A percentile compares a stretch with the other conserved stretches of the same genome.
Evolutionary conservation across 164 flowering plant genomes (phyloP).

Genomic region (Vitis labrusca): DNA sequence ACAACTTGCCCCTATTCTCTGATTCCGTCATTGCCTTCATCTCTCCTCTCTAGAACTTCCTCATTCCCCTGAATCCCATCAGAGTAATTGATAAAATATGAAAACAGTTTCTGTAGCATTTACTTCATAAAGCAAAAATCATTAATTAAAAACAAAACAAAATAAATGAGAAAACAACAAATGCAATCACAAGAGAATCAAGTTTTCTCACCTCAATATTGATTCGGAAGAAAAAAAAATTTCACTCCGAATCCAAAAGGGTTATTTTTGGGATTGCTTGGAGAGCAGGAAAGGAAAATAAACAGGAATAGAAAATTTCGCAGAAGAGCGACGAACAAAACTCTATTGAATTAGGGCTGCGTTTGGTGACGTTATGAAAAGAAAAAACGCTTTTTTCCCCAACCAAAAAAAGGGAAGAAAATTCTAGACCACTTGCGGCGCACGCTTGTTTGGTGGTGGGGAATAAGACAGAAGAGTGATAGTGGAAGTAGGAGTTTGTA

Average conservation of each 20-base stretch:
- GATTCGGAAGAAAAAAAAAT: not conserved
- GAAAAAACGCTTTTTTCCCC: no score
- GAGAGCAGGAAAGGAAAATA: conserved; percentile 16
- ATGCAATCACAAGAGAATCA: not conserved
- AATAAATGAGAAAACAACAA: not conserved
- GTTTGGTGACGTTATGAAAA: not conserved
- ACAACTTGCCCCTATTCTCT: conserved; percentile 15
- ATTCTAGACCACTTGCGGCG: no score
- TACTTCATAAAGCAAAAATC: not conserved
- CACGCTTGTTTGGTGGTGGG: no score
- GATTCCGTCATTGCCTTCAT: conserved; percentile 19
- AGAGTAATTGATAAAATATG: not conserved
- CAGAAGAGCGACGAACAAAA: not conserved
- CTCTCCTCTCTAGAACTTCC: conserved; percentile 1
- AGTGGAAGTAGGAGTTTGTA: no score
- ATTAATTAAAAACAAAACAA: not conserved
- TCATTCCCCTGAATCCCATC: conserved; percentile 1
- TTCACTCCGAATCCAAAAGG: not conserved
- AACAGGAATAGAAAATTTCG: not conserved
- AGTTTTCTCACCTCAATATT: not conserved
- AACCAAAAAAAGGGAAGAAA: no score
- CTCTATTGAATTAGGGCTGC: not conserved
- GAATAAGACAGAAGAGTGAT: no score
- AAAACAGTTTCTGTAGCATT: not conserved
- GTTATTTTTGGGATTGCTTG: conserved; percentile 25